These are phyloP conservation scores for Trypanosoma theileri DNA, from an alignment of 208 protist genomes.

Conservation along the genomic window DNA sequence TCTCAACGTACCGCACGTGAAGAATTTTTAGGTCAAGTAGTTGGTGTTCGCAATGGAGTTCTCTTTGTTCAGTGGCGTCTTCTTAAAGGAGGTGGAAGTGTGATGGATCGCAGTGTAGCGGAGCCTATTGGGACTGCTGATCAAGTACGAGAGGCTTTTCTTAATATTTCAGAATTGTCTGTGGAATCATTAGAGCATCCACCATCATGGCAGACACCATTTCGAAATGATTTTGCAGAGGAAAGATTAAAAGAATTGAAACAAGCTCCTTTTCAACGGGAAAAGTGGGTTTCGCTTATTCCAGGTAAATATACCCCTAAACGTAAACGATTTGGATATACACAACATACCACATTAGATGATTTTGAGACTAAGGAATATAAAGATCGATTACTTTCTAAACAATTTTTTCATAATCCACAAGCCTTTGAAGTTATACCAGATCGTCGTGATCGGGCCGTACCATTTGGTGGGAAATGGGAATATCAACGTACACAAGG, in stretches of 20 bases:
- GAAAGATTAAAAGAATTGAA: conserved; percentile 70
- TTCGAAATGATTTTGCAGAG: conserved; percentile 89
- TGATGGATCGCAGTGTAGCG: conserved; percentile 72
- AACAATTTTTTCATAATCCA: conserved; percentile 84
- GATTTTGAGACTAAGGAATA: conserved; percentile 93
- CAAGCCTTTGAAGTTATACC: conserved; percentile 86
- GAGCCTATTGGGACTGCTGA: conserved; percentile 51
- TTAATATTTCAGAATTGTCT: conserved; percentile 34
- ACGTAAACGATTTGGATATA: conserved; percentile 83
- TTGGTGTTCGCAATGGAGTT: conserved; percentile 71
- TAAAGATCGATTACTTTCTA: conserved; percentile 76
- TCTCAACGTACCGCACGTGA: conserved; percentile 54
- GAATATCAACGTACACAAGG: conserved; percentile 72
- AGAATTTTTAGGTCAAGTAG: conserved; percentile 75
- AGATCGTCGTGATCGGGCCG: conserved; percentile 62
- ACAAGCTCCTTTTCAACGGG: conserved; percentile 69
- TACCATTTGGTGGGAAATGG: conserved; percentile 80
- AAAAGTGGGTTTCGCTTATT: conserved; percentile 80
- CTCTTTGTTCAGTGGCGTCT: conserved; percentile 87
- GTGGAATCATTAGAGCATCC: conserved; percentile 63
- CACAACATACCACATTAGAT: conserved; percentile 84
- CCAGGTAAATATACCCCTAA: conserved; percentile 86
- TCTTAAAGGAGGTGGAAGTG: conserved; percentile 46
- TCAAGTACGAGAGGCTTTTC: conserved; percentile 36
- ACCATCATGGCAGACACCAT: conserved; percentile 87